Evolutionary conservation across 2,329 filamentous ascomycete species (phyloP), one percentile per base, ranked within the genome.

Genomic region (Chlorencoelia australis): DNA sequence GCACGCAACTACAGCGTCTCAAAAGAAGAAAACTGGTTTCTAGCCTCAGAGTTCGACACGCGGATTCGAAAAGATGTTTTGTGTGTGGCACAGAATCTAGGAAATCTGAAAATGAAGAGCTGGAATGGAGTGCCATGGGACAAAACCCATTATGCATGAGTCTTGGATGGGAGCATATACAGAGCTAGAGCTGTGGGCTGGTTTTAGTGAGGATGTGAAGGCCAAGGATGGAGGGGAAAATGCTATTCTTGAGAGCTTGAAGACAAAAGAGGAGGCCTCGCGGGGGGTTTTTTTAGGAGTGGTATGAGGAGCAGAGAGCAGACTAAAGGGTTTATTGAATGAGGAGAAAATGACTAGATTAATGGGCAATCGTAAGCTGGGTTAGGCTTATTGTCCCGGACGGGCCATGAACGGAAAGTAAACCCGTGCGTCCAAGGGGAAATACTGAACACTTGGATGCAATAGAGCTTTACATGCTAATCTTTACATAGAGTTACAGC

Each of bases 1-100:
- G n/a, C 11, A 11, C 20, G n/a, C 3, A 44, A 42, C 13, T 51
- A 47, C 24, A n/a, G 9, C 1, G 30, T 21, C 17, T 40, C 45
- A 2, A 50, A 51, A 21, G 30, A 33, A 7, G 45, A 47, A 2
- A 47, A 48, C 14, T 46, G 46, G 39, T 42, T 47, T 19, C 25
- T 49, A 3, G 47, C 32, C 4, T 25, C 16, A 7, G 39, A 46
- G 18, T 37, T 47, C 4, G 16, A 42, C 42, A 5, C 24, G 22
- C 7, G 1, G 30, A 10, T 11, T 36, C 15, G 30, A 26, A 3
- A 40, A 5, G 46, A 47, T 1, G 41, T 50, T 19, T 3, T 48
- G 8, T 42, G 43, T 13, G 22, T 50, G n/a, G 22, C 33, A 7
- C 44, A 49, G 16, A 51, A 43, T 24, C 47, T 46, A 4, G 47